Base-by-base conservation (phyloP, 305 asterid species). In the Rubia balearica region DNA sequence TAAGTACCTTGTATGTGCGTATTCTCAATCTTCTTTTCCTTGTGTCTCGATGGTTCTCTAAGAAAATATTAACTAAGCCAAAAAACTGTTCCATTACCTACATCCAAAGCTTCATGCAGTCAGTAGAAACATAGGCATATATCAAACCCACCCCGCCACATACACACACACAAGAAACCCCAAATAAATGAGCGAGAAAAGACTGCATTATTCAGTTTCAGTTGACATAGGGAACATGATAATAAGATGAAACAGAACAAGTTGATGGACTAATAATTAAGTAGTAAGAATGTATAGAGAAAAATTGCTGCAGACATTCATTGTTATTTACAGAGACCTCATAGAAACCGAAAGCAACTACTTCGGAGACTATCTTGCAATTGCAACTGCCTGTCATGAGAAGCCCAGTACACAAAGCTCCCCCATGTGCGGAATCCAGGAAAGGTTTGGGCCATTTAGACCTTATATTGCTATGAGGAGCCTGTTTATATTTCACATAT, bases 61-160 rank as follows among this genome's bases (percentile, higher is more conserved):
- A 83, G 88, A 94, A 94, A 73, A 94, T 94, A 83, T 91, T 94
- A 30, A 94, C 99, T 82, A 94, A 82, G 68, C 90, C 92, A 71
- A 94, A 94, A 73, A 94, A 94, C 81, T 94, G 98, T 70, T 94
- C 98, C 97, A 94, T 94, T 71, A 93, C 97, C 98, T 92, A 90
- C 55, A 40, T 69, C 42, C 36, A 8, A 4, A 42, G 12, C 30
- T 74, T 51, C 65, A 60, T 8, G 22, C 1, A 68, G 45, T 61
- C 22, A 6, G 30, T 65, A 59, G 36, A 27, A 67, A 6, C 9
- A 65, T n/a, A 12, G 49, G 64, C 22, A 40, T 16, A 6, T 53
- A 67, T 14, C 57, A 8, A 68, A 41, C 5, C 55, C 19, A 14
- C 55, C 19, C 9, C 59, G 57, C 17, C 57, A 16, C 57, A 74